Evolutionary conservation across 805 yeast species (phyloP).

Genomic region (Ogataea zsoltii): DNA sequence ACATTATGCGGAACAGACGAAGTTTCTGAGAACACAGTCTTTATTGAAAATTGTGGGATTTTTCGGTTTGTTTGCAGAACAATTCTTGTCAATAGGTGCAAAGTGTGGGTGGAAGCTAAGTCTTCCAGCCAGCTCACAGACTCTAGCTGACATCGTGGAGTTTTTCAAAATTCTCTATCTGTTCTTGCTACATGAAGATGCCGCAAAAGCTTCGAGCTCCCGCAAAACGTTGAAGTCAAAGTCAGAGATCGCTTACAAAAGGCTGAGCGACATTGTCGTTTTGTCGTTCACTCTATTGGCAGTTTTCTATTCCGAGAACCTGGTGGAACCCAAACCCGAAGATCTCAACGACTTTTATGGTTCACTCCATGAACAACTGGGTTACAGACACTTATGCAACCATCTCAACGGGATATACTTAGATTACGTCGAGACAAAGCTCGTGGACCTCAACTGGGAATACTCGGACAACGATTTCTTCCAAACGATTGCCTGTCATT

Average conservation of each 20-base stretch:
- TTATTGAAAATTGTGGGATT: slow-evolving; percentile 54
- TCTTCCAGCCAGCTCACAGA: background rate
- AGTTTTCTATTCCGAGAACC: slow-evolving; percentile 36
- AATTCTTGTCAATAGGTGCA: slow-evolving; percentile 33
- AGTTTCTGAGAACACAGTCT: slow-evolving; percentile 39
- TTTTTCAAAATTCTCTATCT: slow-evolving; percentile 47
- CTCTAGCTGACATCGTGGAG: slow-evolving; percentile 28
- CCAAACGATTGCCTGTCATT: slow-evolving; percentile 78
- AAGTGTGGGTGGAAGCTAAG: slow-evolving; percentile 37
- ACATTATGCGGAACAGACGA: slow-evolving; percentile 24
- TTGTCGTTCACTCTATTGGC: slow-evolving; percentile 39
- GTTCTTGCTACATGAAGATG: slow-evolving; percentile 55
- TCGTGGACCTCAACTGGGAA: slow-evolving; percentile 42
- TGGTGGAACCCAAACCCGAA: slow-evolving; percentile 23
- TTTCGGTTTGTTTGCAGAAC: slow-evolving; percentile 50
- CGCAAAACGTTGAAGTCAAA: slow-evolving; percentile 43
- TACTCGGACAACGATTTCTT: slow-evolving; percentile 67
- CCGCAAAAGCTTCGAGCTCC: slow-evolving; percentile 38
- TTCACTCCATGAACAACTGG: slow-evolving; percentile 72
- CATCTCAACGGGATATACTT: slow-evolving; percentile 62
- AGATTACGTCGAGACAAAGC: slow-evolving; percentile 53
- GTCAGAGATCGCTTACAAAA: slow-evolving; percentile 44
- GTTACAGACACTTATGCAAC: slow-evolving; percentile 68
- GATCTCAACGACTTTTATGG: slow-evolving; percentile 49
- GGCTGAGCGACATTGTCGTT: slow-evolving; percentile 47